Conservation (phyloP, 2,329 filamentous ascomycete genomes). For the Aspergillus sp. region DNA sequence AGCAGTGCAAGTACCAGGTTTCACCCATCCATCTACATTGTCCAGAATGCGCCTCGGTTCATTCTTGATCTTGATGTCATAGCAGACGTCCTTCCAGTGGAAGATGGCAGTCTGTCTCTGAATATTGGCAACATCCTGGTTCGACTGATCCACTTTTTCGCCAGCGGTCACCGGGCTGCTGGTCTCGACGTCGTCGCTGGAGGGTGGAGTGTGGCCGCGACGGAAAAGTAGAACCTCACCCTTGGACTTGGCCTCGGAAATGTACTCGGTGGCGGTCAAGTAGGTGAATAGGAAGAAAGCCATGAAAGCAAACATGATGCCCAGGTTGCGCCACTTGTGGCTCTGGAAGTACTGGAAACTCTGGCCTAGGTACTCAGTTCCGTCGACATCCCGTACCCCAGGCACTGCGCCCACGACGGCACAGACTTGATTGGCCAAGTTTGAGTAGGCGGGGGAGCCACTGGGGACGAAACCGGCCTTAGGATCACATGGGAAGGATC, state of each 20-base stretch:
- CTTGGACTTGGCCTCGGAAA: slow-evolving; percentile 68
- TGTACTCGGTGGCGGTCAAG: slow-evolving; percentile 63
- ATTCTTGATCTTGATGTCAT: slow-evolving; percentile 76
- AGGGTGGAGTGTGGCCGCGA: slow-evolving; percentile 60
- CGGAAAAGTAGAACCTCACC: slow-evolving; percentile 75
- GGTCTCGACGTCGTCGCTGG: slow-evolving; percentile 30
- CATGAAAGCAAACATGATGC: slow-evolving; percentile 66
- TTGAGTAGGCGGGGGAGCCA: slow-evolving; percentile 36
- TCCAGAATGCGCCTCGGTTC: slow-evolving; percentile 75
- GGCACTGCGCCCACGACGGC: slow-evolving; percentile 58
- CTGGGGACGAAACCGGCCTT: slow-evolving; percentile 44
- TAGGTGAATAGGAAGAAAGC: slow-evolving; percentile 63
- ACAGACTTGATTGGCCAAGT: slow-evolving; percentile 52
- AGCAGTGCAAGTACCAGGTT: slow-evolving; percentile 84
- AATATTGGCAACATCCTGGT: slow-evolving; percentile 41
- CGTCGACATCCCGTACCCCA: slow-evolving; percentile 54
- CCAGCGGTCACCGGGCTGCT: slow-evolving; percentile 23
- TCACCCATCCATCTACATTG: slow-evolving; percentile 88
- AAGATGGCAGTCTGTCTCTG: slow-evolving; percentile 74
- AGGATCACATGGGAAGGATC: slow-evolving; percentile 54
- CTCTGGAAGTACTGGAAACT: slow-evolving; percentile 58
- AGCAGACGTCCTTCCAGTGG: slow-evolving; percentile 83
- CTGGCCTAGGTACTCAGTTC: slow-evolving; percentile 57
- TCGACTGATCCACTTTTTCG: slow-evolving; percentile 34
- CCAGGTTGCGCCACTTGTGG: slow-evolving; percentile 69